Conservation (phyloP, 768 basidiomycete species). For the Lactarius sp. region DNA sequence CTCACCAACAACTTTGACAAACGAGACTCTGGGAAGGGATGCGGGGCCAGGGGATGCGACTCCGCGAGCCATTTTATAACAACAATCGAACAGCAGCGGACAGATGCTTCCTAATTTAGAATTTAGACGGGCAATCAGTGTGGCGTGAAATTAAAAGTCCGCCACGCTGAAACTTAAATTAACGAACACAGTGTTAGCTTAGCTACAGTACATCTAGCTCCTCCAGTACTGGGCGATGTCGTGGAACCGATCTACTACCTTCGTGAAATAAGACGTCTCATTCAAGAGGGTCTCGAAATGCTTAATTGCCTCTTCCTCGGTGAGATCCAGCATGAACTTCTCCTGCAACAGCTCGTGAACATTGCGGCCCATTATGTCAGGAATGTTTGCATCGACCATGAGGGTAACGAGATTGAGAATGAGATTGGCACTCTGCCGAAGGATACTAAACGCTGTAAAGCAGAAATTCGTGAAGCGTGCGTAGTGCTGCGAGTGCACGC, state of each 20-base stretch:
- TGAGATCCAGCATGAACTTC: conserved; percentile 91
- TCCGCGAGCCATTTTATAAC: conserved; percentile 37
- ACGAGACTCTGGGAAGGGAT: conserved; percentile 22
- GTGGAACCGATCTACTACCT: conserved; percentile 91
- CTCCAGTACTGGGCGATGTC: conserved; percentile 88
- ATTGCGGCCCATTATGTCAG: conserved; percentile 90
- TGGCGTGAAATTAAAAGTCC: not conserved
- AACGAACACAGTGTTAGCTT: too few relatives aligned
- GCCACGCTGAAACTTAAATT: not conserved
- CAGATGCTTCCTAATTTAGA: not conserved
- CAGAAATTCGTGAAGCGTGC: conserved; percentile 93
- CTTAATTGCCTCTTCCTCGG: conserved; percentile 96
- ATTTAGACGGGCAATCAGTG: not conserved
- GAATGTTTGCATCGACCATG: conserved; percentile 97
- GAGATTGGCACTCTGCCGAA: conserved; percentile 95
- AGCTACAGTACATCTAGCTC: too few relatives aligned
- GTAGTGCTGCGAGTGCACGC: conserved; percentile 91
- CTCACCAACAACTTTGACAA: conserved; percentile 14
- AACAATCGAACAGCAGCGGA: not conserved
- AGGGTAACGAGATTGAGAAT: conserved; percentile 94
- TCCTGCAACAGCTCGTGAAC: conserved; percentile 90
- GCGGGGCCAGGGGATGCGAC: conserved; percentile 36
- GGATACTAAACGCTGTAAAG: conserved; percentile 95
- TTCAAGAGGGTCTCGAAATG: conserved; percentile 92
- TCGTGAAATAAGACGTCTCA: conserved; percentile 91